These are phyloP conservation scores for Chlamydomonas reinhardtii DNA, from an alignment of 163 green algal species.

Conservation along the genomic window DNA sequence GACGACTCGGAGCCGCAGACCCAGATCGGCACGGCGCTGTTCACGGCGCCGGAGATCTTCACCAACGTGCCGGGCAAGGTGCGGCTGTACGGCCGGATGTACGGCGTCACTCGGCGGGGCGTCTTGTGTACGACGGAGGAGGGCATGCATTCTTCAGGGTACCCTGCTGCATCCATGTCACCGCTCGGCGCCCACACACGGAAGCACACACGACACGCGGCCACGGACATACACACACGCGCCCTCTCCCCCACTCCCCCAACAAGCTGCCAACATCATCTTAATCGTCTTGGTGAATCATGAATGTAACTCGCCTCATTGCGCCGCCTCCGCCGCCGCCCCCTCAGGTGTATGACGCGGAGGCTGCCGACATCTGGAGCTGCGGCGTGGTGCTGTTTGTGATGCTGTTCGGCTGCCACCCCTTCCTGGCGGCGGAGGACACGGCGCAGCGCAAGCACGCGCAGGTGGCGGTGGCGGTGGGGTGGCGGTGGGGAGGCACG, in stretches of 20 bases:
- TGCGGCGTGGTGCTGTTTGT: constrained; percentile 89
- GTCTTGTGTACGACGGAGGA: too few species aligned
- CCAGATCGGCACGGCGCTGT: constrained; percentile 77
- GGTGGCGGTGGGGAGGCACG: not conserved
- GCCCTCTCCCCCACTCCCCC: too few species aligned
- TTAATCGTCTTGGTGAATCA: too few species aligned
- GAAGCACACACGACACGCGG: too few species aligned
- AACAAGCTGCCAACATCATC: too few species aligned
- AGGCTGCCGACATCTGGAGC: constrained; percentile 54
- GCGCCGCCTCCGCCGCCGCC: too few species aligned
- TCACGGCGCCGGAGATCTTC: constrained; percentile 63
- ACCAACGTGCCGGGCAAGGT: constrained; percentile 46
- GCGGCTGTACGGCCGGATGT: not conserved
- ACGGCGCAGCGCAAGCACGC: constrained; percentile 22
- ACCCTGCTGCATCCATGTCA: too few species aligned
- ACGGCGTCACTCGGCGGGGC: too few species aligned
- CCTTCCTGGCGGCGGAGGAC: constrained; percentile 65
- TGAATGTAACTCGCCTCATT: too few species aligned
- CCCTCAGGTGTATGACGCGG: constrained; percentile 48
- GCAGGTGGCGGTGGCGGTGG: not conserved
- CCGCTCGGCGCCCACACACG: too few species aligned
- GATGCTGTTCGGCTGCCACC: constrained; percentile 89
- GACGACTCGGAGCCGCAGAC: constrained; percentile 81
- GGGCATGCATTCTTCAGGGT: too few species aligned
- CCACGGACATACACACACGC: too few species aligned